Base-by-base conservation (phyloP, 306 rosid species). In the Rubus idaeus region DNA sequence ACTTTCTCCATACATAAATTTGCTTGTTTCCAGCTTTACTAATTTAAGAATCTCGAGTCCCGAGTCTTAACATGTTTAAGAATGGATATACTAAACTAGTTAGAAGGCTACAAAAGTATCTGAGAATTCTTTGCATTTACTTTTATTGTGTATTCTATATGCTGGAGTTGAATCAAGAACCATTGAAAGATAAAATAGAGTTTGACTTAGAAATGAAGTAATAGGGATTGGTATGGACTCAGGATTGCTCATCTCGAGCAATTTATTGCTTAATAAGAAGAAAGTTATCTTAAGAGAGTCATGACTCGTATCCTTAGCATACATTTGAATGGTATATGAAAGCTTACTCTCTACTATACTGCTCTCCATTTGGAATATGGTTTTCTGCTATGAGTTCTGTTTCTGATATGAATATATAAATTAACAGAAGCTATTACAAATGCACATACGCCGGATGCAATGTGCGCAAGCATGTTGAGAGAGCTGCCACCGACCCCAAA, bases 391-490 rank as follows among this genome's bases (percentile, higher is more conserved):
- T 41, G n/a, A 77, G 72, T 16, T 6, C 30, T 3, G 37, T 57
- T 82, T 66, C 68, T 82, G 51, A 75, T 82, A 37, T 77, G 21
- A 50, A 8, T 53, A 21, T 55, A 75, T 57, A 78, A 77, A 8
- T 74, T 71, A 57, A 68, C 93, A 95, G 98, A 96, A 95, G 97
- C 85, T 95, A 95, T 70, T 95, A 95, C 90, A 95, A 92, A 85
- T 95, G 98, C 86, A 95, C 98, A 20, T 81, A 79, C 75, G 76
- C 87, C 8, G 97, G 98, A 30, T 95, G 98, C 88, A 92, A 89
- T 20, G 98, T 95, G 74, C 97, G 98, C 4, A 95, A 95, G 78
- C 98, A 95, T 66, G 97, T 95, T 6, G 98, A 95, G 86, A 90
- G 98, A 83, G 96, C 98, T 74, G 87, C 97, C 39, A 88, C 92